Evolutionary conservation across 805 yeast species (phyloP), one percentile per base, ranked within the genome.

Genomic region (Cyberlindnera xylosilytica): DNA sequence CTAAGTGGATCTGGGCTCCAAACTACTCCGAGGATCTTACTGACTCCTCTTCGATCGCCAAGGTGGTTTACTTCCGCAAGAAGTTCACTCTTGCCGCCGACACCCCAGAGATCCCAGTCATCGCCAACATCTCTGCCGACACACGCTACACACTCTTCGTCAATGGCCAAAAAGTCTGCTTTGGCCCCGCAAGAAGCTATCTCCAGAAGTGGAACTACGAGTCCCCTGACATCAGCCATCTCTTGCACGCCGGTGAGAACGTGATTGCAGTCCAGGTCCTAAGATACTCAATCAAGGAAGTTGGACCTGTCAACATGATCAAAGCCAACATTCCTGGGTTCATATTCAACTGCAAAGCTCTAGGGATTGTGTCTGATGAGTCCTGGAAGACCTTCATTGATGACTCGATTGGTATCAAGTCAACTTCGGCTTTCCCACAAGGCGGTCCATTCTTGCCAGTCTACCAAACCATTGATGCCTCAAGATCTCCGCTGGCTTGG

Each of bases 171-270:
- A 34, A 34, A 20, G 36, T 22, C 4, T 34, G 36, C 18, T 34
- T 34, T 17, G 36, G 36, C 6, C 36, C 36, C 4, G 18, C 23
- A 7, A 19, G 36, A 19, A 34, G 36, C n/a, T 22, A 34, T 34
- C 20, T 34, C 18, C 28, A 34, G 19, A 34, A 22, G 28, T 34
- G 36, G 36, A 34, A 34, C 20, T 34, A 11, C n/a, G 36, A 34
- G 19, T 20, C 36, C 17, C 9, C 20, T 15, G 36, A 34, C 26
- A 34, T 34, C 13, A n/a, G 19, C 9, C 20, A 20, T 5, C 13
- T 15, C 13, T 20, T 34, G 4, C 5, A 12, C 5, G 15, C 20
- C 18, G 36, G 36, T 12, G 11, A 22, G 5, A 34, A 34, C 20
- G 27, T 34, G 8, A 9, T 34, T 3, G 26, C 36, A 20, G 36